phyloP scores from a whole-genome alignment of 768 basidiomycete genomes.

The Mycena maculata region DNA sequence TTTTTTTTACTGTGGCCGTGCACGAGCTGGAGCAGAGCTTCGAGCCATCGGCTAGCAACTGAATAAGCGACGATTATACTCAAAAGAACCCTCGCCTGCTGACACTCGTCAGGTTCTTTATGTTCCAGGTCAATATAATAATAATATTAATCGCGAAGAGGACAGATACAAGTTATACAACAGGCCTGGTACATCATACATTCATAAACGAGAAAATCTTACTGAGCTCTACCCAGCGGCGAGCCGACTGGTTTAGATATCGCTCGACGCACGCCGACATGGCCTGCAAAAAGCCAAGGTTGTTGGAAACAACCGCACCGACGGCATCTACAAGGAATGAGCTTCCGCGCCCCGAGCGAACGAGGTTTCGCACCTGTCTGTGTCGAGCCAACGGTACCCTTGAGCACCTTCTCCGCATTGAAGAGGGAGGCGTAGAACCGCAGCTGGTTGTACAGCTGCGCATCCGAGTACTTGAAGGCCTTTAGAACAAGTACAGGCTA shows the following conservation, averaged over 20 bases:
- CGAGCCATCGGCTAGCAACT: too few species aligned
- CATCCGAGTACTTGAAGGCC: conserved; percentile 78
- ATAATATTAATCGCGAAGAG: too few species aligned
- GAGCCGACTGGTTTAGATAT: conserved; percentile 88
- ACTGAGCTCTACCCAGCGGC: conserved; percentile 89
- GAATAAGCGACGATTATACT: too few species aligned
- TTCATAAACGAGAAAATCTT: conserved; percentile 88
- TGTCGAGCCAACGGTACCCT: conserved; percentile 59
- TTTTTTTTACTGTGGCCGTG: too few species aligned
- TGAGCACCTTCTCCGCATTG: conserved; percentile 71
- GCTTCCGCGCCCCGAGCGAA: neutral
- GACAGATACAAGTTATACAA: conserved; percentile 14
- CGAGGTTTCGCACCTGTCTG: conserved; percentile 47
- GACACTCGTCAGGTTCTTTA: too few species aligned
- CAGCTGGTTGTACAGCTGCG: conserved; percentile 89
- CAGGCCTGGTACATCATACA: conserved; percentile 49
- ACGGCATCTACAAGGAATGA: conserved; percentile 63
- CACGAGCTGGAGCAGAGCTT: too few species aligned
- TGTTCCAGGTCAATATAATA: too few species aligned
- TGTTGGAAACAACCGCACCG: conserved; percentile 57
- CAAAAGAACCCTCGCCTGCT: too few species aligned
- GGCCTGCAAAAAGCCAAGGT: conserved; percentile 60
- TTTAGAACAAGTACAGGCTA: conserved; percentile 3
- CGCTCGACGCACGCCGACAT: conserved; percentile 74
- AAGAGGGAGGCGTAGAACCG: conserved; percentile 87